Conservation (phyloP, 768 basidiomycete species). For the Rubroboletus satanas region DNA sequence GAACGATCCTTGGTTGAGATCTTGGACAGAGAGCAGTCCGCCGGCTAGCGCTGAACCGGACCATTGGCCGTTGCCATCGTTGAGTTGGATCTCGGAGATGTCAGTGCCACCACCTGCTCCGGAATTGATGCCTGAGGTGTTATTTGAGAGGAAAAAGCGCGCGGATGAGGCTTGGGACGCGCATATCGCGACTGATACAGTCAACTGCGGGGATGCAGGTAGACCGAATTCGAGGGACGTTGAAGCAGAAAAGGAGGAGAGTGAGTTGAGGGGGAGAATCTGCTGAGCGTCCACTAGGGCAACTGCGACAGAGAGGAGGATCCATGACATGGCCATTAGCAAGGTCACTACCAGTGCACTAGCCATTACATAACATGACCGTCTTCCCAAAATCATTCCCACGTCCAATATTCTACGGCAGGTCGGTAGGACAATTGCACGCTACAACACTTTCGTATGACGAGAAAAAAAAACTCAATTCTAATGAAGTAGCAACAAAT, state of each 20-base stretch:
- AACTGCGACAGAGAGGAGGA: background rate
- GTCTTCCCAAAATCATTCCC: no score
- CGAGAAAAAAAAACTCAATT: no score
- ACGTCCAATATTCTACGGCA: no score
- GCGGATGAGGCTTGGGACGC: constrained; percentile 34
- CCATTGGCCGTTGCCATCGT: constrained; percentile 51
- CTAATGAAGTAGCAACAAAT: no score
- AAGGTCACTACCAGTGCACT: background rate
- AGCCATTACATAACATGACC: no score
- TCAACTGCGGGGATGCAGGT: constrained; percentile 37
- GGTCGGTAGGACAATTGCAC: no score
- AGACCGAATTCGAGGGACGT: constrained; percentile 37
- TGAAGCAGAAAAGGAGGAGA: constrained; percentile 31
- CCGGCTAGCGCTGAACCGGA: constrained; percentile 43
- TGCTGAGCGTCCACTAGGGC: constrained; percentile 14
- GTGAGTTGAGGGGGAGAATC: constrained; percentile 35
- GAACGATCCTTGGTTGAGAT: constrained; percentile 41
- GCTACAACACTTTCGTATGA: no score
- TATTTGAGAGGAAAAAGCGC: constrained; percentile 60
- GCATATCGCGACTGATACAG: constrained; percentile 51
- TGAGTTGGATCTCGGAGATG: constrained; percentile 46
- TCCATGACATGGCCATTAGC: background rate
- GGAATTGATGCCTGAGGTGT: constrained; percentile 35
- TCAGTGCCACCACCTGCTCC: constrained; percentile 36
- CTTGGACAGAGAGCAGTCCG: constrained; percentile 50